These are phyloP conservation scores for Yarrowia sp. DNA, from an alignment of 805 yeast genomes.

Conservation along the genomic window DNA sequence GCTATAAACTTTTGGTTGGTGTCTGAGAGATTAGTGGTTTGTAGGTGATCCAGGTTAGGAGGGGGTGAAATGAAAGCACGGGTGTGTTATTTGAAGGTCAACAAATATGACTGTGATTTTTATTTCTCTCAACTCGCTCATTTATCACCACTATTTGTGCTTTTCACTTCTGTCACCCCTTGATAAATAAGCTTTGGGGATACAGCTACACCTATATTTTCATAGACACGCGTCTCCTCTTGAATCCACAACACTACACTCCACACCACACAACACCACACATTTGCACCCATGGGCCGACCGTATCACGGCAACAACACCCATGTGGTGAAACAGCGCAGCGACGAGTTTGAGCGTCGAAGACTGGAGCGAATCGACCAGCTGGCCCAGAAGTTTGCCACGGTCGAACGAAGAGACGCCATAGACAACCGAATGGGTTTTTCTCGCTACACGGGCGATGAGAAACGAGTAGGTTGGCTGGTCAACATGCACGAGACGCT, in stretches of 20 bases:
- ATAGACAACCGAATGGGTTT: conserved; percentile 90
- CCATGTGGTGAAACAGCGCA: conserved; percentile 37
- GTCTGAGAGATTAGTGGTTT: no score
- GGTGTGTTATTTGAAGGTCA: no score
- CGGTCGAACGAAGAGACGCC: conserved; percentile 54
- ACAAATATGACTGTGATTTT: no score
- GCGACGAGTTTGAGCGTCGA: conserved; percentile 41
- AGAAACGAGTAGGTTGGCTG: conserved; percentile 84
- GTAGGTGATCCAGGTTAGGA: no score
- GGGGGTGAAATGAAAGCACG: no score
- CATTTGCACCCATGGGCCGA: conserved; percentile 21
- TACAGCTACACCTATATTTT: neutral
- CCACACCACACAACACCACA: conserved; percentile 1
- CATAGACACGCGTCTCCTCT: conserved; percentile 13
- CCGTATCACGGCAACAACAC: conserved; percentile 34
- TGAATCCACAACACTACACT: neutral
- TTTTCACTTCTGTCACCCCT: neutral
- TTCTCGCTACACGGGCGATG: conserved; percentile 71
- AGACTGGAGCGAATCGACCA: conserved; percentile 28
- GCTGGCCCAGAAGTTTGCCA: conserved; percentile 36
- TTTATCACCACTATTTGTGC: no score
- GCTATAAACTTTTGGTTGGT: no score
- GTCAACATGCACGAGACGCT: conserved; percentile 78
- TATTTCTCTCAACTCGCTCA: no score
- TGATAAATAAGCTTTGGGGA: neutral